These are phyloP conservation scores for Rhodofomes roseus DNA, from an alignment of 1,284 basidiomycete species.

Conservation along the genomic window DNA sequence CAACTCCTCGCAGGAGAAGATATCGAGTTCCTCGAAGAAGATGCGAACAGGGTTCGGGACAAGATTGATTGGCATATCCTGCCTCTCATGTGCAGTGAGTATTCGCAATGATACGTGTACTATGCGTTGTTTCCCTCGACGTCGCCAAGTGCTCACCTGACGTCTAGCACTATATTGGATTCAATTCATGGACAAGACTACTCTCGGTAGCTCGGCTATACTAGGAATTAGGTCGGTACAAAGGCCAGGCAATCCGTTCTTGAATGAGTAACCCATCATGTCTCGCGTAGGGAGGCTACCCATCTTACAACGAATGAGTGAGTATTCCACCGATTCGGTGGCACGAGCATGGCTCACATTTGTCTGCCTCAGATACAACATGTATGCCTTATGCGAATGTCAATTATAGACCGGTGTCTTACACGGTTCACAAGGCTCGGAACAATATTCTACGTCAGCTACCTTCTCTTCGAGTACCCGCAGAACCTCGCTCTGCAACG, in stretches of 20 bases:
- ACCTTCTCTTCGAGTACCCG: constrained; percentile 67
- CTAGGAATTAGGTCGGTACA: constrained; percentile 54
- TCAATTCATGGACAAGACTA: constrained; percentile 75
- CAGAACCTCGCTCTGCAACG: constrained; percentile 72
- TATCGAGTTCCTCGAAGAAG: constrained; percentile 35
- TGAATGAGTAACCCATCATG: background rate
- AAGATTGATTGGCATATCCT: constrained; percentile 68
- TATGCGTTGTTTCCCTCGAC: background rate
- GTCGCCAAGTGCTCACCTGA: background rate
- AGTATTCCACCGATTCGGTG: background rate
- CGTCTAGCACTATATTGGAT: constrained; percentile 55
- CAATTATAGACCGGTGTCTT: background rate
- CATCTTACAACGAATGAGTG: constrained; percentile 30
- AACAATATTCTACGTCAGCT: constrained; percentile 67
- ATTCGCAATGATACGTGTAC: constrained; percentile 17
- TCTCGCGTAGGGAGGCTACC: constrained; percentile 35
- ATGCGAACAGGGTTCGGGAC: constrained; percentile 48
- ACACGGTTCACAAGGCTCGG: constrained; percentile 46
- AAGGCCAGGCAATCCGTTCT: background rate
- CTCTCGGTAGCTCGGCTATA: constrained; percentile 62
- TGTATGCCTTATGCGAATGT: constrained; percentile 15
- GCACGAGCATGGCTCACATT: background rate
- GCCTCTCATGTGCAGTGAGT: constrained; percentile 69
- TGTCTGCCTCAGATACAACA: constrained; percentile 23
- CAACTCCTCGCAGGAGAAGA: constrained; percentile 42